These are phyloP conservation scores for Xylaria arbuscula DNA, from an alignment of 2,329 filamentous ascomycete genomes.

Conservation along the genomic window DNA sequence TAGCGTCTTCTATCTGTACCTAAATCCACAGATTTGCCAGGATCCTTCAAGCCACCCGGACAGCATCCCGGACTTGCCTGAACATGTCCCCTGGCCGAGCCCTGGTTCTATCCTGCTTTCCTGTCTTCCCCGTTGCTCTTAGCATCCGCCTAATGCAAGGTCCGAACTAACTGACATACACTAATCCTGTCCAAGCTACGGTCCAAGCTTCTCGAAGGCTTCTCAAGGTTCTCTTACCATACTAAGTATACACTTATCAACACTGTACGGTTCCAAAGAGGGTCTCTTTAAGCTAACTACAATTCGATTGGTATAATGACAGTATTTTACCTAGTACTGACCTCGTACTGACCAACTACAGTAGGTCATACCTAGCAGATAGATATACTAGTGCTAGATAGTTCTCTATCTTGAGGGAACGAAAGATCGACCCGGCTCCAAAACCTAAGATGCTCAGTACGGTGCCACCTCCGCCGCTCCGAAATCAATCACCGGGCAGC, in stretches of 20 bases:
- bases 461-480: slow-evolving; percentile 12
- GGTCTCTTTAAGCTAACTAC: slow-evolving; percentile 3
- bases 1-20: neutral
- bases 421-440: too few relatives aligned
- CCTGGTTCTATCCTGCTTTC: slow-evolving; percentile 34
- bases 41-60: slow-evolving; percentile 29
- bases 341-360: too few relatives aligned
- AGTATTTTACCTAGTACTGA: too few relatives aligned
- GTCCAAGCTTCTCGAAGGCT: slow-evolving; percentile 45
- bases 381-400: too few relatives aligned
- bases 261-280: slow-evolving; percentile 29
- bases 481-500: slow-evolving; percentile 7
- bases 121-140: slow-evolving; percentile 46
- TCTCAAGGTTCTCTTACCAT: slow-evolving; percentile 33
- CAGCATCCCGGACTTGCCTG: slow-evolving; percentile 26
- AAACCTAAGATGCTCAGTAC: neutral
- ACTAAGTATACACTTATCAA: slow-evolving; percentile 8
- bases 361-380: too few relatives aligned
- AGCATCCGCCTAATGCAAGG: slow-evolving; percentile 42
- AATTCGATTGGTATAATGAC: too few relatives aligned
- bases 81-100: slow-evolving; percentile 20
- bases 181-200: slow-evolving; percentile 26
- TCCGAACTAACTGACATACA: slow-evolving; percentile 44
- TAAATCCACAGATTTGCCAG: slow-evolving; percentile 22
- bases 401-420: too few relatives aligned